These are phyloP conservation scores for Mycena sp. DNA, from an alignment of 1,284 basidiomycete species.

Conservation along the genomic window DNA sequence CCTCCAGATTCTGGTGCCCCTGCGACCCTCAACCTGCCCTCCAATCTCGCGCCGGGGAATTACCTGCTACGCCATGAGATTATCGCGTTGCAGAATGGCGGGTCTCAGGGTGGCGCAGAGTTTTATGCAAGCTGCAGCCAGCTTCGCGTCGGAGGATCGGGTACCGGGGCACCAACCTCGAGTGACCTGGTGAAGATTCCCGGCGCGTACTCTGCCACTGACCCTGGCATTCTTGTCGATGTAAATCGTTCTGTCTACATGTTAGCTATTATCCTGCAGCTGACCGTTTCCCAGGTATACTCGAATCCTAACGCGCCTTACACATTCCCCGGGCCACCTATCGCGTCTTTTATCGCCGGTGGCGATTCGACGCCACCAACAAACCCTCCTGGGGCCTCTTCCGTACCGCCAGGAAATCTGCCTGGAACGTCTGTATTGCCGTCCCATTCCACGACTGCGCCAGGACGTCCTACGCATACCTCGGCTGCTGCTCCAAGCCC, in stretches of 20 bases:
- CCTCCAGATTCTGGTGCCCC: slow-evolving; percentile 38
- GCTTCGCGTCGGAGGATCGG: slow-evolving; percentile 55
- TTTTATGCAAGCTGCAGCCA: slow-evolving; percentile 68
- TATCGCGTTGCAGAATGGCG: slow-evolving; percentile 62
- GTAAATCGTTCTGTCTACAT: neutral
- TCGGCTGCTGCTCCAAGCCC: slow-evolving; percentile 15
- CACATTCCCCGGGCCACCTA: slow-evolving; percentile 39
- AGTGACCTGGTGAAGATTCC: slow-evolving; percentile 56
- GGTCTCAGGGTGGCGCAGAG: slow-evolving; percentile 59
- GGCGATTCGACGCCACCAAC: slow-evolving; percentile 18
- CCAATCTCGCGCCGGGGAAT: slow-evolving; percentile 54
- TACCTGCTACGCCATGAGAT: slow-evolving; percentile 68
- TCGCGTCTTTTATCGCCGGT: slow-evolving; percentile 36
- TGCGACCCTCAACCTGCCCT: slow-evolving; percentile 57
- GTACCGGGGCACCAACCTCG: slow-evolving; percentile 46
- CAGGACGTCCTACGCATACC: neutral
- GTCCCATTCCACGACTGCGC: slow-evolving; percentile 10
- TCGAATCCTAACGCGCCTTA: slow-evolving; percentile 37
- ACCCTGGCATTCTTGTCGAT: slow-evolving; percentile 55
- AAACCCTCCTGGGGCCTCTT: slow-evolving; percentile 13
- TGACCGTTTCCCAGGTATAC: slow-evolving; percentile 34
- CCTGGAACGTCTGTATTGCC: slow-evolving; percentile 5
- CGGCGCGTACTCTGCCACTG: slow-evolving; percentile 59
- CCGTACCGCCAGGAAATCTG: slow-evolving; percentile 7
- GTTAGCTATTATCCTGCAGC: neutral